Percentiles rank a stretch among this genome's conserved stretches.
Conservation (phyloP, 1,284 basidiomycete genomes). For the Entoloma clypeatum region DNA sequence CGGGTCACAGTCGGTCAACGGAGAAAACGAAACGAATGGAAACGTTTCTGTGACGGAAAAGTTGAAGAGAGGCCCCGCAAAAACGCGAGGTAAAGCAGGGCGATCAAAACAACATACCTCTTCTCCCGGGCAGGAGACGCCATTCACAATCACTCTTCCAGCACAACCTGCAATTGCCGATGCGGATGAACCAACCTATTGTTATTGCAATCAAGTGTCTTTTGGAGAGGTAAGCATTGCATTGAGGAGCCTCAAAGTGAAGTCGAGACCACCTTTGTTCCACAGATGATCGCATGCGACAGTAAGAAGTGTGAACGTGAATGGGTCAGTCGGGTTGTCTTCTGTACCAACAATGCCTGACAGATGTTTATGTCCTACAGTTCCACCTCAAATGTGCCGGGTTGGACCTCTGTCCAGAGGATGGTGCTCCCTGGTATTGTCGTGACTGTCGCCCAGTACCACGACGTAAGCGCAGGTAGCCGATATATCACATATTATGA, state of each 20-base stretch:
- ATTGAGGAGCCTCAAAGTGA: background rate
- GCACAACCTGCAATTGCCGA: constrained; percentile 17
- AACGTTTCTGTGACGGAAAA: constrained; percentile 22
- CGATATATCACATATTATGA: background rate
- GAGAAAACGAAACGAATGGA: constrained; percentile 11
- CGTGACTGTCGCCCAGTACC: constrained; percentile 45
- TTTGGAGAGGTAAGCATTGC: constrained; percentile 62
- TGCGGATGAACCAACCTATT: constrained; percentile 57
- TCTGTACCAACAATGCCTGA: constrained; percentile 4
- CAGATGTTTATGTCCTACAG: constrained; percentile 32
- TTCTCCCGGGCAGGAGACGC: constrained; percentile 4
- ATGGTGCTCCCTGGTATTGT: constrained; percentile 66
- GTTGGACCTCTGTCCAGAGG: constrained; percentile 55
- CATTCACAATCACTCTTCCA: constrained; percentile 42
- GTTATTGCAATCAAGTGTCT: constrained; percentile 72
- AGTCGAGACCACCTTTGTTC: constrained; percentile 3
- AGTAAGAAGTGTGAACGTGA: constrained; percentile 61
- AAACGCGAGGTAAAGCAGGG: constrained; percentile 9
- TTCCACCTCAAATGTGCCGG: constrained; percentile 76
- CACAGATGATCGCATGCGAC: constrained; percentile 84
- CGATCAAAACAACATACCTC: too few relatives aligned
- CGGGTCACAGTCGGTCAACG: too few relatives aligned
- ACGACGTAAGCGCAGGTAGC: constrained; percentile 19
- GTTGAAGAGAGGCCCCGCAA: constrained; percentile 16
- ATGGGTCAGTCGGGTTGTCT: constrained; percentile 55